Percentiles rank a stretch among this genome's conserved stretches.
Evolutionary conservation across 306 rosid species (phyloP).

Genomic region (Acacia confusa): DNA sequence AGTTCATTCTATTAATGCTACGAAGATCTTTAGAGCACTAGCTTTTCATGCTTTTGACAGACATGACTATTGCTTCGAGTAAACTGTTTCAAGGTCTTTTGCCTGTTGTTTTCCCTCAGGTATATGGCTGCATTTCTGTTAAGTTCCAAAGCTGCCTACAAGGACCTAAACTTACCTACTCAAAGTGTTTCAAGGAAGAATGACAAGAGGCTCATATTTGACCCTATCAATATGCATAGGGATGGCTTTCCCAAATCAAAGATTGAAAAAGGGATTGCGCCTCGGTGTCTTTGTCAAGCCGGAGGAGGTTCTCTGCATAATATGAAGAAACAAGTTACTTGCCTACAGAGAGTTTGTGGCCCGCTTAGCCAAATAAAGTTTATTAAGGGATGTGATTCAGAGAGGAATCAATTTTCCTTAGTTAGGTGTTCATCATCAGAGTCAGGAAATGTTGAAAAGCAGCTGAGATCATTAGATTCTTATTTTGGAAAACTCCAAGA

Average conservation of each 20-base stretch:
- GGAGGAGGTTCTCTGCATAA: conserved; percentile 29
- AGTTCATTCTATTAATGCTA: background rate
- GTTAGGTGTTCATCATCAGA: conserved; percentile 41
- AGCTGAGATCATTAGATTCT: conserved; percentile 61
- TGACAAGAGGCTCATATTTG: conserved; percentile 29
- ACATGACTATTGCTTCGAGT: background rate
- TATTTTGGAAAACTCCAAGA: conserved; percentile 64
- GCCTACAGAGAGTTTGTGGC: conserved; percentile 1
- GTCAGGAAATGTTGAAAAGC: conserved; percentile 44
- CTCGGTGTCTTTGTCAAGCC: conserved; percentile 19
- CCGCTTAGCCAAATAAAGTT: conserved; percentile 25
- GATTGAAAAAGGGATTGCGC: conserved; percentile 11
- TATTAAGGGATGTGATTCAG: conserved; percentile 34
- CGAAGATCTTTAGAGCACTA: background rate
- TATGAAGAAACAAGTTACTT: background rate
- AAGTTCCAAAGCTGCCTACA: conserved; percentile 45
- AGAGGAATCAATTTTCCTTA: background rate
- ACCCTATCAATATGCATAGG: background rate
- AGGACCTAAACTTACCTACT: conserved; percentile 32
- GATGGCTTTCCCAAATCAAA: conserved; percentile 16
- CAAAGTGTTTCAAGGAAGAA: conserved; percentile 29
- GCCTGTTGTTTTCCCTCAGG: conserved; percentile 33
- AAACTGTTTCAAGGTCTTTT: background rate
- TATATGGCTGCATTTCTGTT: conserved; percentile 60
- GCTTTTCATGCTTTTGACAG: background rate